These are phyloP conservation scores for Phytophthora citricola DNA, from an alignment of 352 stramenopile species.

Conservation along the genomic window DNA sequence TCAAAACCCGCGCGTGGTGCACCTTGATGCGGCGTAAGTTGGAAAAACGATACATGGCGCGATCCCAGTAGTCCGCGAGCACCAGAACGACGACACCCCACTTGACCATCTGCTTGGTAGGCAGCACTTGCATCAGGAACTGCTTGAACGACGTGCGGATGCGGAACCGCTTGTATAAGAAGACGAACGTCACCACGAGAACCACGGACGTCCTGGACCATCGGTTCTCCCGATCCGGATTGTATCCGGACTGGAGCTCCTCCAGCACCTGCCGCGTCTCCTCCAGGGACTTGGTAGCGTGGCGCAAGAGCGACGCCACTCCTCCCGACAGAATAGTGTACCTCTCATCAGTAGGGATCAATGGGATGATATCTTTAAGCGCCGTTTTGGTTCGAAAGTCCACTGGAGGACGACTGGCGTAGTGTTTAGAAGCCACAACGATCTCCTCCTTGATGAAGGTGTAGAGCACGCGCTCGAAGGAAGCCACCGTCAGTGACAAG, in stretches of 20 bases:
- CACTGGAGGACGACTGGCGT: constrained; percentile 53
- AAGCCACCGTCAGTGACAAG: constrained; percentile 85
- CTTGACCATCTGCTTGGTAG: constrained; percentile 69
- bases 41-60: constrained; percentile 83
- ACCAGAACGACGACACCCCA: constrained; percentile 63
- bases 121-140: constrained; percentile 72
- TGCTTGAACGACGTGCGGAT: constrained; percentile 73
- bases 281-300: constrained; percentile 85
- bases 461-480: constrained; percentile 86
- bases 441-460: constrained; percentile 92
- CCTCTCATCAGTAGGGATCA: constrained; percentile 83
- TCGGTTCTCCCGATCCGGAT: constrained; percentile 82
- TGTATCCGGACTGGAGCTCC: constrained; percentile 84
- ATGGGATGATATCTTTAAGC: constrained; percentile 89
- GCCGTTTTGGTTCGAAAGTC: constrained; percentile 84
- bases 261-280: constrained; percentile 84
- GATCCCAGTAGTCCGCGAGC: constrained; percentile 76
- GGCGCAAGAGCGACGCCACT: constrained; percentile 76
- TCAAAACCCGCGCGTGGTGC: constrained; percentile 84
- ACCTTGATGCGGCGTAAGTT: constrained; percentile 87
- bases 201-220: constrained; percentile 84
- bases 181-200: constrained; percentile 53
- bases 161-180: constrained; percentile 78
- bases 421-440: constrained; percentile 79
- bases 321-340: constrained; percentile 86